A percentile compares a stretch with the other conserved stretches of the same genome.
Conservation (phyloP, 208 protist species). For the Hexamita inflata region DNA sequence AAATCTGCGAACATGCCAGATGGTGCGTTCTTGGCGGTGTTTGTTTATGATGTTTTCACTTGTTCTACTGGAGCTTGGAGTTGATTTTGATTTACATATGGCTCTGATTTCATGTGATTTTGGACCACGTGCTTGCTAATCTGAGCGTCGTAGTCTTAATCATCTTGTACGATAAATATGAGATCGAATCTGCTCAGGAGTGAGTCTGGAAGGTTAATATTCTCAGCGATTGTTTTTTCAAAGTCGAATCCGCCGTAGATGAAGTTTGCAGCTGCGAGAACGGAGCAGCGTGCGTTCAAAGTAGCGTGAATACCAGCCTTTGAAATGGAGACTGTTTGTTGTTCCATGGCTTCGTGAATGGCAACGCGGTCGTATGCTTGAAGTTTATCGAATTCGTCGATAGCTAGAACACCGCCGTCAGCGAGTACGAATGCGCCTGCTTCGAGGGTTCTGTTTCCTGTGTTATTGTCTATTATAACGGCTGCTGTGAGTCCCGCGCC, state of each 20-base stretch:
- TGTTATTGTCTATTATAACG: constrained; percentile 84
- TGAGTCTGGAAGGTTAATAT: constrained; percentile 23
- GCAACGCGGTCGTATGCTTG: constrained; percentile 67
- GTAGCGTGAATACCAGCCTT: constrained; percentile 95
- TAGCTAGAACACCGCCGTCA: constrained; percentile 53
- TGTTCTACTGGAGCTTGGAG: not conserved
- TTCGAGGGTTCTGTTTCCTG: constrained; percentile 88
- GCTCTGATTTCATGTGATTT: no score
- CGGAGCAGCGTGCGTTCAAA: constrained; percentile 68
- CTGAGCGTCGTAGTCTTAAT: constrained; percentile 51
- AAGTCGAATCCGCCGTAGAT: constrained; percentile 51
- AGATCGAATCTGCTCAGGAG: constrained; percentile 31
- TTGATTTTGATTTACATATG: not conserved
- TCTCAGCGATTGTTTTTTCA: not conserved
- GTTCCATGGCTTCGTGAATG: constrained; percentile 63
- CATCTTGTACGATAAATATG: constrained; percentile 25
- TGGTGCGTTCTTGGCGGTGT: not conserved
- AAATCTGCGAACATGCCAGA: no score
- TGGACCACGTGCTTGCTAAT: constrained; percentile 63
- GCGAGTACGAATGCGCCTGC: constrained; percentile 42
- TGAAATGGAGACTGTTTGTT: constrained; percentile 97
- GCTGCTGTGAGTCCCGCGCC: constrained; percentile 96
- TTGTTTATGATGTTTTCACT: not conserved
- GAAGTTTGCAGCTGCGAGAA: constrained; percentile 97
- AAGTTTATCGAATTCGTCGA: constrained; percentile 99